phyloP scores from a whole-genome alignment of 2,329 filamentous ascomycete species.

The Sclerotinia borealis region DNA sequence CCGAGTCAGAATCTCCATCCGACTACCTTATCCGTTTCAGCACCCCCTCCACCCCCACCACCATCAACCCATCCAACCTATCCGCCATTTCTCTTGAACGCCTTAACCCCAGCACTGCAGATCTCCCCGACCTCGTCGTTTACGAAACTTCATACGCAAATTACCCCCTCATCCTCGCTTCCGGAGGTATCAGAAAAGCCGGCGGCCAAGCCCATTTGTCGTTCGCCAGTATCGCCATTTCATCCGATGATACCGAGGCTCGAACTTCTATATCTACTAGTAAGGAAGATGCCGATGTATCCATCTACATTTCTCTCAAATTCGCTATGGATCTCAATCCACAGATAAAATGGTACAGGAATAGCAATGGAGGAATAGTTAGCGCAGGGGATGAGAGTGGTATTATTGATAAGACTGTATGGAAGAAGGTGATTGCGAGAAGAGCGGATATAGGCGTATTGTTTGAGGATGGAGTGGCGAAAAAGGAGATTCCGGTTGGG shows the following conservation, averaged over 20 bases:
- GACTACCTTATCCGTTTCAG: constrained; percentile 36
- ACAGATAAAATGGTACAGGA: constrained; percentile 36
- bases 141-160: constrained; percentile 42
- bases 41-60: constrained; percentile 17
- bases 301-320: constrained; percentile 38
- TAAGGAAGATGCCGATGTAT: constrained; percentile 35
- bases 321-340: constrained; percentile 33
- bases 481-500: constrained; percentile 39
- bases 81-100: constrained; percentile 28
- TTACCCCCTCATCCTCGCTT: constrained; percentile 39
- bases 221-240: constrained; percentile 31
- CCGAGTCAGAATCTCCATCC: constrained; percentile 13
- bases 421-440: constrained; percentile 39
- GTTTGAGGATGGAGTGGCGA: constrained; percentile 39
- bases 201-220: constrained; percentile 34
- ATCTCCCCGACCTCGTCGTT: constrained; percentile 39
- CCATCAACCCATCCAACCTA: constrained; percentile 16
- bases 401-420: constrained; percentile 33
- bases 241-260: constrained; percentile 29
- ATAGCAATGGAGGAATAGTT: constrained; percentile 35
- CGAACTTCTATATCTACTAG: constrained; percentile 22
- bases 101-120: constrained; percentile 32
- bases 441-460: constrained; percentile 39
- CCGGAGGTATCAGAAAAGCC: constrained; percentile 37
- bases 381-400: constrained; percentile 30